phyloP scores from a whole-genome alignment of 805 yeast genomes.

The Yarrowia sp. region DNA sequence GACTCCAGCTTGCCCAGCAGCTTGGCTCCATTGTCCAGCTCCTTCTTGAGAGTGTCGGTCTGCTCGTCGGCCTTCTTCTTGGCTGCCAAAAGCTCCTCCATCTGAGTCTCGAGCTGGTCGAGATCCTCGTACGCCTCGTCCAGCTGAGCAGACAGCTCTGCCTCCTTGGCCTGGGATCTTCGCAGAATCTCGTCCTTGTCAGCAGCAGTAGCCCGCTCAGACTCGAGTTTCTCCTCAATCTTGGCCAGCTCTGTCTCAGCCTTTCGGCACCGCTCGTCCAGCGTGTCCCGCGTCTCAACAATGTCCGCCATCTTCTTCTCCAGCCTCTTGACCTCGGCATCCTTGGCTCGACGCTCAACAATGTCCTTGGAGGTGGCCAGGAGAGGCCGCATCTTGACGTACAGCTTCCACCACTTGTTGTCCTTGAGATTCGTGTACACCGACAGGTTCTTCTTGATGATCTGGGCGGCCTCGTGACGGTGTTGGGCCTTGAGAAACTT shows the following conservation, averaged over 20 bases:
- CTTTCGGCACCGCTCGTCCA: constrained; percentile 44
- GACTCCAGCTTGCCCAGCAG: constrained; percentile 50
- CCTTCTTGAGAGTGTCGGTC: constrained; percentile 48
- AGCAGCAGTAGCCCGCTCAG: constrained; percentile 55
- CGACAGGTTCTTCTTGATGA: constrained; percentile 67
- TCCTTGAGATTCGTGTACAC: constrained; percentile 56
- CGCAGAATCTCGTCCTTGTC: constrained; percentile 59
- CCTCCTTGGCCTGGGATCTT: constrained; percentile 54
- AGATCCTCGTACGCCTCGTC: constrained; percentile 47
- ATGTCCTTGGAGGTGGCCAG: constrained; percentile 68
- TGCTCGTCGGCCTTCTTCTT: constrained; percentile 49
- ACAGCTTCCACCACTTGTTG: constrained; percentile 82
- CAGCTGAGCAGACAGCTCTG: constrained; percentile 48
- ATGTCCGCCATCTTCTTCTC: constrained; percentile 45
- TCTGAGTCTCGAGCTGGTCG: constrained; percentile 47
- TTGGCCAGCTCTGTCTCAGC: constrained; percentile 46
- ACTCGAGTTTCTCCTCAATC: constrained; percentile 50
- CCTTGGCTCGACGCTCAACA: constrained; percentile 58
- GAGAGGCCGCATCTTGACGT: constrained; percentile 75
- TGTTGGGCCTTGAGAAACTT: constrained; percentile 58
- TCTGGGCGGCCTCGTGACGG: constrained; percentile 71
- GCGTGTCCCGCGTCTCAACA: constrained; percentile 46
- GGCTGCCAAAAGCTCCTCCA: constrained; percentile 49
- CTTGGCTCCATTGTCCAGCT: constrained; percentile 50
- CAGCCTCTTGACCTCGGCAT: constrained; percentile 49